Evolutionary conservation across 352 stramenopile species (phyloP), one percentile per base, ranked within the genome.

Genomic region (Phytophthora agathidicida): DNA sequence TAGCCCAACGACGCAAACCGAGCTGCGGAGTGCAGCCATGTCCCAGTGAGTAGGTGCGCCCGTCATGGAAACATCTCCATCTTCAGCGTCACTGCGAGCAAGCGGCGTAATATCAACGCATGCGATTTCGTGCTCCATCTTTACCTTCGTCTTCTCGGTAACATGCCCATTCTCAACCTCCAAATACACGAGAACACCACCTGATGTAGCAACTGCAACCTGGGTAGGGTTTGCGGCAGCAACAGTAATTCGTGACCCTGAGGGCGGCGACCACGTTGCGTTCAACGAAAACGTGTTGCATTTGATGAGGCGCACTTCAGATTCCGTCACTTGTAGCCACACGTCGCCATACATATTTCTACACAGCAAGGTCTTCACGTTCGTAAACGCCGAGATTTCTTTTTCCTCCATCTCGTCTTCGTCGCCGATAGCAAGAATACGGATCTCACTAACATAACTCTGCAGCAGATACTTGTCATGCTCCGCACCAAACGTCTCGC

Each of bases 381-480:
- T 91, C 4, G 51, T 56, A 56, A 98, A 97, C 14, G 84, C 74
- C 23, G 69, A 35, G n/a, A 98, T 94, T 33, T 97, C 88, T 27
- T 80, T 79, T 57, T 99, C 96, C 38, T 94, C 87, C 69, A 98
- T 88, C 32, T 98, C 91, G 22, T 93, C 86, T n/a, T 90, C 71
- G 11, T 89, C 80, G 1, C 74, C 78, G 26, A 99, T 98, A 7
- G 89, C 94, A 27, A 99, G 79, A 36, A 99, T 90, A 49, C 97
- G 89, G 37, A 98, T 98, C 68, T 99, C 96, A 28, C 70, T 92
- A 9, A 98, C 92, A 74, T 98, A 99, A 49, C 87, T 96, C 66
- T 99, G 96, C 33, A 99, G 77, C 27, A 99, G 75, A 69, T 97
- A 99, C 46, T 87, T 86, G 84, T 99, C 96, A 63, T 98, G 82